These are phyloP conservation scores for Hypoxylon fuscum DNA, from an alignment of 495 filamentous ascomycete genomes.

Conservation along the genomic window DNA sequence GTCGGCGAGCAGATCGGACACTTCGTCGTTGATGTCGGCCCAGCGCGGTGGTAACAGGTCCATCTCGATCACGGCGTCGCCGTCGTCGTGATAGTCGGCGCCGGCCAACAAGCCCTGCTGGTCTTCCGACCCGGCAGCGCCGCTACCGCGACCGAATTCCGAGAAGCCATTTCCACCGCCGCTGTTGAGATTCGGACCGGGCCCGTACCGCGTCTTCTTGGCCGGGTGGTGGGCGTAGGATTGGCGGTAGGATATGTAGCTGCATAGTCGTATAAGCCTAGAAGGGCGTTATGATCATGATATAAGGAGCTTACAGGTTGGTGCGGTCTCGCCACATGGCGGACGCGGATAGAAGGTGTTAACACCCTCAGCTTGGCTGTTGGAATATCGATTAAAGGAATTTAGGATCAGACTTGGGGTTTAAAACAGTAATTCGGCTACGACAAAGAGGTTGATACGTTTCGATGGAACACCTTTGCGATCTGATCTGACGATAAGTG, in stretches of 20 bases:
- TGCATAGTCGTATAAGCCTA: conserved; percentile 45
- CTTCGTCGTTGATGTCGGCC: conserved; percentile 95
- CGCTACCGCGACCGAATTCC: conserved; percentile 52
- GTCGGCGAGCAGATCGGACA: conserved; percentile 80
- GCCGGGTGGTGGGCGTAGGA: conserved; percentile 95
- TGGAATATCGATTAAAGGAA: conserved; percentile 7
- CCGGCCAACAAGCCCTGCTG: conserved; percentile 87
- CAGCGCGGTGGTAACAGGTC: conserved; percentile 93
- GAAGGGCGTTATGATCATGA: too few relatives aligned
- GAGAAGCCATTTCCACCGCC: conserved; percentile 75
- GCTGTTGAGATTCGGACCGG: conserved; percentile 47
- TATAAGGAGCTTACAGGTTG: conserved; percentile 89
- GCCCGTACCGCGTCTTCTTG: conserved; percentile 78
- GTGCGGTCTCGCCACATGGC: conserved; percentile 98
- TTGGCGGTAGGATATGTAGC: conserved; percentile 98
- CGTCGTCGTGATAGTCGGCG: conserved; percentile 82
- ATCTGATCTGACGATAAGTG: conserved; percentile 21
- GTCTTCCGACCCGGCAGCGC: conserved; percentile 65
- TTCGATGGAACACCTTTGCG: background rate
- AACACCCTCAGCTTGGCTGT: conserved; percentile 47
- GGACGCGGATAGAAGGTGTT: conserved; percentile 57
- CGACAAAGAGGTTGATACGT: background rate
- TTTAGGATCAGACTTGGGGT: conserved; percentile 14
- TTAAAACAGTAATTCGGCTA: background rate
- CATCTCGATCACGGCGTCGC: conserved; percentile 98